A percentile compares a stretch with the other conserved stretches of the same genome.
phyloP scores from a whole-genome alignment of 139 green algal genomes.

The Chlorella vulgaris region DNA sequence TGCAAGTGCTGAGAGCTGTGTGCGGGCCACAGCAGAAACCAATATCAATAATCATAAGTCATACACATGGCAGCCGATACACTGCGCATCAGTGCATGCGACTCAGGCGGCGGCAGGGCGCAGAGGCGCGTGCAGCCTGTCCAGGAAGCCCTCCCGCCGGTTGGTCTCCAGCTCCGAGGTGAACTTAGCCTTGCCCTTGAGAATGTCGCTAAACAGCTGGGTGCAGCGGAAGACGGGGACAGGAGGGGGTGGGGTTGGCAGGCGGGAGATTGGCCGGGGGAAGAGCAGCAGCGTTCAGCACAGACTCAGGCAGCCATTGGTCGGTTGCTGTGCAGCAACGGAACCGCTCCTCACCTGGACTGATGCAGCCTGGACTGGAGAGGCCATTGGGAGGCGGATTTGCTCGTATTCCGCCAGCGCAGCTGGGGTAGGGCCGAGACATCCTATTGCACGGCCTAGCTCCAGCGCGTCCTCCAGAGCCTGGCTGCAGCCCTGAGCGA shows the following conservation, averaged over 20 bases:
- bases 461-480: conserved; percentile 28
- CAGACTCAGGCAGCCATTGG: too few relatives aligned
- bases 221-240: too few relatives aligned
- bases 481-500: conserved; percentile 25
- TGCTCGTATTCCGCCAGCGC: conserved; percentile 10
- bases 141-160: neutral
- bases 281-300: too few relatives aligned
- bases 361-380: neutral
- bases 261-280: neutral
- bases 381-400: neutral
- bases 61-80: too few relatives aligned
- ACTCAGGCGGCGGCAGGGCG: neutral
- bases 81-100: too few relatives aligned
- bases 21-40: too few relatives aligned
- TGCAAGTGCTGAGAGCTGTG: too few relatives aligned
- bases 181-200: neutral
- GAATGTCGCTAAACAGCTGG: conserved; percentile 3
- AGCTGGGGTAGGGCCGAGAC: neutral
- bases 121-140: neutral
- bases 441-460: conserved; percentile 15
- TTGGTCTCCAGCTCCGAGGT: neutral
- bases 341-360: neutral
- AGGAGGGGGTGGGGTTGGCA: neutral
- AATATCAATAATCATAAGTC: too few relatives aligned
- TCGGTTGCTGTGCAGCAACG: too few relatives aligned